Conservation (phyloP, 768 basidiomycete genomes). For the Lyophyllum semitale region DNA sequence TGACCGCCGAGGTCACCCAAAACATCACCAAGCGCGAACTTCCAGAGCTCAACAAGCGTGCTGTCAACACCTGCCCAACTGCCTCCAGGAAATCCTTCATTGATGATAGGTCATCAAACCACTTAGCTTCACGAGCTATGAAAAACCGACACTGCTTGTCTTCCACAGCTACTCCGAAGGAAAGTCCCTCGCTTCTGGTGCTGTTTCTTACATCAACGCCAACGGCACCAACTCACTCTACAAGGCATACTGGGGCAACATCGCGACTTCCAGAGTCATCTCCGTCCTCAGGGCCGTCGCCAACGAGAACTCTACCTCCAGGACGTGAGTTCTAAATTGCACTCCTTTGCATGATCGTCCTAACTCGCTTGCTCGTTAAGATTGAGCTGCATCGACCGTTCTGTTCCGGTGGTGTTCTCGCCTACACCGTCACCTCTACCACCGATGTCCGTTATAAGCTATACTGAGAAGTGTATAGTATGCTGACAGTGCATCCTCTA, state of each 20-base stretch:
- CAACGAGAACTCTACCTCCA: conserved; percentile 37
- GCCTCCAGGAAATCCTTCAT: conserved; percentile 39
- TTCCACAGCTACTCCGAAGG: conserved; percentile 37
- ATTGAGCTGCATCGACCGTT: conserved; percentile 44
- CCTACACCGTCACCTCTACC: conserved; percentile 46
- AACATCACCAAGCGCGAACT: conserved; percentile 36
- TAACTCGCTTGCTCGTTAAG: conserved; percentile 16
- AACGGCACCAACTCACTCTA: conserved; percentile 41
- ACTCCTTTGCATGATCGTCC: background rate
- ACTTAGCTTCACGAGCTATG: too few species aligned
- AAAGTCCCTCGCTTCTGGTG: conserved; percentile 36
- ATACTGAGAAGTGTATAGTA: background rate
- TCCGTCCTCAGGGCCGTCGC: conserved; percentile 40
- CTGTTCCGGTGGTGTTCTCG: conserved; percentile 42
- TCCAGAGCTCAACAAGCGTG: conserved; percentile 33
- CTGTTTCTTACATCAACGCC: conserved; percentile 35
- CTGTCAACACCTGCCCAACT: conserved; percentile 38
- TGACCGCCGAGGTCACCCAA: conserved; percentile 36
- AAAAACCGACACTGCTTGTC: too few species aligned
- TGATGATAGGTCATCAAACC: conserved; percentile 38
- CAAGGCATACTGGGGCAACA: conserved; percentile 40
- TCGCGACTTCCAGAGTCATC: conserved; percentile 34
- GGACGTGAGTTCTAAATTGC: conserved; percentile 31
- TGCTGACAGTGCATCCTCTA: background rate
- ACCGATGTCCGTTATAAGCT: conserved; percentile 34